These are phyloP conservation scores for Camellia lanceoleosa DNA, from an alignment of 148 eudicot species.

Conservation along the genomic window DNA sequence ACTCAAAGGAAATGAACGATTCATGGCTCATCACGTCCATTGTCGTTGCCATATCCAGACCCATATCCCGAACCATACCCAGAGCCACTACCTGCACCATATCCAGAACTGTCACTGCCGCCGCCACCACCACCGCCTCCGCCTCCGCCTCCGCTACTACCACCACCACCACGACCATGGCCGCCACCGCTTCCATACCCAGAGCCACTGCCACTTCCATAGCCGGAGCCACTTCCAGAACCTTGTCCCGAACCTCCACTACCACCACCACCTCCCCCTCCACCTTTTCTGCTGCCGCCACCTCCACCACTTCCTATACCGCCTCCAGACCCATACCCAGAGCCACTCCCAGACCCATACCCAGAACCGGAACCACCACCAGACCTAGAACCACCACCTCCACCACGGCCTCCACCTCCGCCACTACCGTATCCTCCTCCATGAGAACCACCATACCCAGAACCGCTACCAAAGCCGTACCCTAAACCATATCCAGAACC, in stretches of 20 bases:
- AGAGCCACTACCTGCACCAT: conserved; percentile 23
- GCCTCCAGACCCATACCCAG: conserved; percentile 22
- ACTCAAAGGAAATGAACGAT: not conserved
- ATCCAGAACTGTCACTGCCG: conserved; percentile 3
- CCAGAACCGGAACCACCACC: conserved; percentile 24
- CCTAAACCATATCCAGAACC: conserved; percentile 32
- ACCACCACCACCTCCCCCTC: conserved; percentile 5
- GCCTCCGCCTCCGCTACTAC: conserved; percentile 9
- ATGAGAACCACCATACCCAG: conserved; percentile 12
- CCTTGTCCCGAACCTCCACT: conserved; percentile 18
- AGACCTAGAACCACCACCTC: conserved; percentile 6
- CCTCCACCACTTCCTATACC: conserved; percentile 8
- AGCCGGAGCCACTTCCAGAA: conserved; percentile 25
- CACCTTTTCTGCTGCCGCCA: conserved; percentile 12
- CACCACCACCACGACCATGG: not conserved
- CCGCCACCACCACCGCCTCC: conserved; percentile 19
- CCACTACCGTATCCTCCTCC: conserved; percentile 23
- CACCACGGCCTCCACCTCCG: conserved; percentile 15
- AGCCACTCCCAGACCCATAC: conserved; percentile 22
- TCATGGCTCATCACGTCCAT: conserved; percentile 18
- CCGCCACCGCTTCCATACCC: conserved; percentile 25
- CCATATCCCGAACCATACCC: conserved; percentile 23
- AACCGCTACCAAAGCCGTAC: conserved; percentile 28
- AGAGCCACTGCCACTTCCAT: conserved; percentile 22
- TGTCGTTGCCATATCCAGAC: conserved; percentile 18